phyloP scores from a whole-genome alignment of 169 alveolate species.

The Cyclospora cayetanensis region DNA sequence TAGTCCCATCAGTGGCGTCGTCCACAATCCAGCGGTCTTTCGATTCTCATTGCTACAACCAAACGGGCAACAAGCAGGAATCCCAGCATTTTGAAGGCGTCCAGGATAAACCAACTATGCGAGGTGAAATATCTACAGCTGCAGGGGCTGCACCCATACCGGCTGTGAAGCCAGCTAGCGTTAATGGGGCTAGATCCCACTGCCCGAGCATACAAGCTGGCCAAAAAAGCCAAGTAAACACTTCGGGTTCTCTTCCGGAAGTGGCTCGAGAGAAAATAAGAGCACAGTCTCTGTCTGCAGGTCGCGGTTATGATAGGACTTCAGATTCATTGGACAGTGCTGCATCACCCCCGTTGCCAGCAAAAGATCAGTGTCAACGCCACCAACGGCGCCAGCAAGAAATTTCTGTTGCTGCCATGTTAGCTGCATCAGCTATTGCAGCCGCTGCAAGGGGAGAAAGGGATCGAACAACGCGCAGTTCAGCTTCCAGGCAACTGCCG shows the following conservation, averaged over 20 bases:
- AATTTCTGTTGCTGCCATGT: conserved; percentile 43
- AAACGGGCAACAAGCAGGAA: background rate
- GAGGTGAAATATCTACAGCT: too few relatives aligned
- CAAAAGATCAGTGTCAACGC: conserved; percentile 34
- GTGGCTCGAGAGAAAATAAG: too few relatives aligned
- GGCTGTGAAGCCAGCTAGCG: too few relatives aligned
- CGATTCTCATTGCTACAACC: background rate
- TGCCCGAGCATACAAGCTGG: too few relatives aligned
- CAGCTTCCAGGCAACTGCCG: background rate
- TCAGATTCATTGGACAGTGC: background rate
- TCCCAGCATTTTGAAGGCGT: background rate
- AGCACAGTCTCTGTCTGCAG: too few relatives aligned
- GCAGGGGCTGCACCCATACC: too few relatives aligned
- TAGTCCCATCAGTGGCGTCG: conserved; percentile 41
- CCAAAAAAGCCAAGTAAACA: too few relatives aligned
- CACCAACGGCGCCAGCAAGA: conserved; percentile 59
- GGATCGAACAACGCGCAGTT: conserved; percentile 54
- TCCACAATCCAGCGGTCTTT: background rate
- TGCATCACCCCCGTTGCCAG: background rate
- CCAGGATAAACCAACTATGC: background rate
- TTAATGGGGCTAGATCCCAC: too few relatives aligned
- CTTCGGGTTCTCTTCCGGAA: too few relatives aligned
- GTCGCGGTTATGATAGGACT: too few relatives aligned
- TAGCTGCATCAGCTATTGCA: conserved; percentile 60
- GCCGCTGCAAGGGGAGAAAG: conserved; percentile 60